Conservation (phyloP, 768 basidiomycete genomes). For the Phanerodontia chrysosporium region DNA sequence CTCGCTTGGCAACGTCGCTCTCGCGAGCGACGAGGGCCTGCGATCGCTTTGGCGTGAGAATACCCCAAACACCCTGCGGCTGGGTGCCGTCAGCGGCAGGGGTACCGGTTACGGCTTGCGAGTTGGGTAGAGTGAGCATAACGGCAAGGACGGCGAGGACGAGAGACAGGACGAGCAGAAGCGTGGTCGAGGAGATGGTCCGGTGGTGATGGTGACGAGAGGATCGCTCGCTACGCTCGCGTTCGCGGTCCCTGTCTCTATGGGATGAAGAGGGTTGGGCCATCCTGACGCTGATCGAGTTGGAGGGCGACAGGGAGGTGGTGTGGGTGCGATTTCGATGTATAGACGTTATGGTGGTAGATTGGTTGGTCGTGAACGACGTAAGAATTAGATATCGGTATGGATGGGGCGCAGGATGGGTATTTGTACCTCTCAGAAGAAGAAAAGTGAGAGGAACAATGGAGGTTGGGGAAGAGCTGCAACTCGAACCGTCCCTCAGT, state of each 20-base stretch:
- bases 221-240: constrained; percentile 49
- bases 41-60: constrained; percentile 77
- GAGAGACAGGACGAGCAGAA: constrained; percentile 81
- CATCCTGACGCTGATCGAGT: constrained; percentile 73
- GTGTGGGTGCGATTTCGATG: constrained; percentile 52
- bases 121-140: constrained; percentile 80
- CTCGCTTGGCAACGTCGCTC: constrained; percentile 73
- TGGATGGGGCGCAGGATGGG: constrained; percentile 19
- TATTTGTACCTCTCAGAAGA: constrained; percentile 19
- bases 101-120: constrained; percentile 29
- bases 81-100: constrained; percentile 15
- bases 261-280: constrained; percentile 84
- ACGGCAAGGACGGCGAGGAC: constrained; percentile 85
- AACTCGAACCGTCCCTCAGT: constrained; percentile 12
- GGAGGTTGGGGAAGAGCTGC: constrained; percentile 15
- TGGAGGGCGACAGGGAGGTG: constrained; percentile 69
- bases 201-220: constrained; percentile 74
- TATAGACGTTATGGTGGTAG: constrained; percentile 60
- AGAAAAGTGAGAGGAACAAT: constrained; percentile 11
- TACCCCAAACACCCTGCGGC: constrained; percentile 40
- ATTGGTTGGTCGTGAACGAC: constrained; percentile 16
- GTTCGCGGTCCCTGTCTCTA: constrained; percentile 41
- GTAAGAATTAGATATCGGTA: constrained; percentile 16
- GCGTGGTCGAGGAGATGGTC: constrained; percentile 86
- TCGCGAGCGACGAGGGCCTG: constrained; percentile 79